Evolutionary conservation across 2,329 filamentous ascomycete species (phyloP), one percentile per base, ranked within the genome.

Genomic region (Colletotrichum lupini): DNA sequence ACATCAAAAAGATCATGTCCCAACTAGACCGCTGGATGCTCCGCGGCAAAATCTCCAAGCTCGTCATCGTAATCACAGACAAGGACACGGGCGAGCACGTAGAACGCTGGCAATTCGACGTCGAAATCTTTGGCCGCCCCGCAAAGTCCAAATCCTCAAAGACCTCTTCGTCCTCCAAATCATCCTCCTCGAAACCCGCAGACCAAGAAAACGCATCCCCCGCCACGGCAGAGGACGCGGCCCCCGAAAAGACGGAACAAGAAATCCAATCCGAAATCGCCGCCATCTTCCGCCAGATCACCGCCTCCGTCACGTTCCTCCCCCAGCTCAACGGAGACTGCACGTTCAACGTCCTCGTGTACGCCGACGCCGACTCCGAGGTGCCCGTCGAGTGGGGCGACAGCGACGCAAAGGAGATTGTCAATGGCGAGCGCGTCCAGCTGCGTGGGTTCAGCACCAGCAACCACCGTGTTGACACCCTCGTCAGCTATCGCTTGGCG

Each of bases 1-100:
- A 99, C 85, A 97, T 99, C 87, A 98, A 98, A 84, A 98, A 97
- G 85, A 98, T 99, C 86, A 99, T 98, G 95, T 92, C 92, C 32
- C 97, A 99, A 84, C 91, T 99, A 72, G 96, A 97, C 86, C 95
- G 94, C 82, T 99, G 97, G 97, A 98, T 98, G 95, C 89, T 95
- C 66, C 94, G 93, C 78, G 95, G 95, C 82, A 98, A 99, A 85
- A 98, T 99, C 81, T 97, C 94, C 65, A 98, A 97, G 84, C 91
- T 99, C 14, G 95, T 99, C 73, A 93, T 99, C 66, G 97, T 99
- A 60, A 95, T 99, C 77, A 98, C 96, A 37, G 94, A 94, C 86
- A 98, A 98, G 84, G 97, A 99, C 83, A 98, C 95, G 0, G 97
- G 96, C 75, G 95, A 98, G 81, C 93, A 98, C 82, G 92, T 99